Evolutionary conservation across 805 yeast genomes (phyloP).

Genomic region (Helenozyma baotianmanensis): DNA sequence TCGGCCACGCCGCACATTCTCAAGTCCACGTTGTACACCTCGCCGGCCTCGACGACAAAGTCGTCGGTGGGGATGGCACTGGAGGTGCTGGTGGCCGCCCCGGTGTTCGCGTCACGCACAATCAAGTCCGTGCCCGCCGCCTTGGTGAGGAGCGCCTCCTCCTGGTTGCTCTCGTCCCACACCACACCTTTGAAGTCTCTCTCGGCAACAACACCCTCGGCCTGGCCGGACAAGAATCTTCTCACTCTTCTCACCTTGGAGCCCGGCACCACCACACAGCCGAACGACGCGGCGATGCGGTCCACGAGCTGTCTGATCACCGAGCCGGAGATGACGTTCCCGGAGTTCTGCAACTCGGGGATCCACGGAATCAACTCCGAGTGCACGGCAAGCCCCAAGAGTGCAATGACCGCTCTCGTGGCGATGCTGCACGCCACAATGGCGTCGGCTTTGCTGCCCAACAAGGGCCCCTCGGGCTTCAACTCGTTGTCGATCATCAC

Average conservation of each 20-base stretch:
- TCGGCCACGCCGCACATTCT: slow-evolving; percentile 66
- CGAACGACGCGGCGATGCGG: slow-evolving; percentile 76
- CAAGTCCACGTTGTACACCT: slow-evolving; percentile 81
- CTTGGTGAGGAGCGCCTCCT: slow-evolving; percentile 47
- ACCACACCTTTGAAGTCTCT: slow-evolving; percentile 88
- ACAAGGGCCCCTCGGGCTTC: slow-evolving; percentile 70
- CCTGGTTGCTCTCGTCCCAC: slow-evolving; percentile 83
- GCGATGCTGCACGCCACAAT: slow-evolving; percentile 87
- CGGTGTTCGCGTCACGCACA: slow-evolving; percentile 10
- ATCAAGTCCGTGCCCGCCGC: slow-evolving; percentile 12
- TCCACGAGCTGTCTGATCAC: slow-evolving; percentile 74
- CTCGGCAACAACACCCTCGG: slow-evolving; percentile 88
- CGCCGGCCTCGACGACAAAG: slow-evolving; percentile 70
- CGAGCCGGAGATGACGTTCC: slow-evolving; percentile 54
- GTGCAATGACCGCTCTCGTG: slow-evolving; percentile 73
- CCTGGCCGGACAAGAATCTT: slow-evolving; percentile 94
- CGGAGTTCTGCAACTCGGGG: slow-evolving; percentile 19
- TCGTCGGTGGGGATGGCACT: slow-evolving; percentile 74
- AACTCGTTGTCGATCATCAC: slow-evolving; percentile 25
- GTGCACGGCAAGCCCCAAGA: slow-evolving; percentile 66
- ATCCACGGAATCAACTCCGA: slow-evolving; percentile 61
- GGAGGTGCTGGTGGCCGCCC: slow-evolving; percentile 22
- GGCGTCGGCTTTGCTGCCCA: slow-evolving; percentile 86
- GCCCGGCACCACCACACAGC: slow-evolving; percentile 86
- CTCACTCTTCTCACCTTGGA: slow-evolving; percentile 87